Percentiles rank a stretch among this genome's conserved stretches.
These are phyloP conservation scores for Cordyceps tenuipes DNA, from an alignment of 2,329 filamentous ascomycete species.

Conservation along the genomic window DNA sequence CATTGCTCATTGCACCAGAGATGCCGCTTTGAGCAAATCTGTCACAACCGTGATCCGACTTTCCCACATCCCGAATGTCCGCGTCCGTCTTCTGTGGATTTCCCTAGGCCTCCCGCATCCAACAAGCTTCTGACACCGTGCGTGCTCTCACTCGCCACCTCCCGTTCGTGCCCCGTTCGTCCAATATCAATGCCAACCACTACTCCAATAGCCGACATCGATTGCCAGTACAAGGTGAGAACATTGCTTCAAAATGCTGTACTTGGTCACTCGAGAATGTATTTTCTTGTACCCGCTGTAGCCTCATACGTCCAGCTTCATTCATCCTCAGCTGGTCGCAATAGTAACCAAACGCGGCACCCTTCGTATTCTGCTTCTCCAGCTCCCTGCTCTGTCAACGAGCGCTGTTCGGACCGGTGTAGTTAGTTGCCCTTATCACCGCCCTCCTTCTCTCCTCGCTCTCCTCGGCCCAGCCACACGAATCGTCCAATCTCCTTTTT, in stretches of 20 bases:
- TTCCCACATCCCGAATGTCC: constrained; percentile 9
- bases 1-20: not conserved
- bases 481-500: not conserved
- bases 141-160: constrained; percentile 4
- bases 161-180: constrained; percentile 6
- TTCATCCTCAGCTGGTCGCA: not conserved
- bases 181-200: not conserved
- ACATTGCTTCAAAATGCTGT: no score
- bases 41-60: constrained; percentile 2
- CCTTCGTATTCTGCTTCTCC: not conserved
- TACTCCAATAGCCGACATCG: not conserved
- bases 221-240: not conserved
- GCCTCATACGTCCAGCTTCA: not conserved
- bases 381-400: not conserved
- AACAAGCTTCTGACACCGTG: constrained; percentile 8
- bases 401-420: not conserved
- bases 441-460: not conserved
- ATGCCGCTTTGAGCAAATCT: not conserved
- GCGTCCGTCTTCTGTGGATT: not conserved
- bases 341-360: not conserved
- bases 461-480: not conserved
- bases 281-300: not conserved
- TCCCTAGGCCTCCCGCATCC: constrained; percentile 7
- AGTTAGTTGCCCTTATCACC: not conserved
- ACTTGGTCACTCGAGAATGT: no score